phyloP scores from a whole-genome alignment of 768 basidiomycete species.

The Pisolithus orientalis region DNA sequence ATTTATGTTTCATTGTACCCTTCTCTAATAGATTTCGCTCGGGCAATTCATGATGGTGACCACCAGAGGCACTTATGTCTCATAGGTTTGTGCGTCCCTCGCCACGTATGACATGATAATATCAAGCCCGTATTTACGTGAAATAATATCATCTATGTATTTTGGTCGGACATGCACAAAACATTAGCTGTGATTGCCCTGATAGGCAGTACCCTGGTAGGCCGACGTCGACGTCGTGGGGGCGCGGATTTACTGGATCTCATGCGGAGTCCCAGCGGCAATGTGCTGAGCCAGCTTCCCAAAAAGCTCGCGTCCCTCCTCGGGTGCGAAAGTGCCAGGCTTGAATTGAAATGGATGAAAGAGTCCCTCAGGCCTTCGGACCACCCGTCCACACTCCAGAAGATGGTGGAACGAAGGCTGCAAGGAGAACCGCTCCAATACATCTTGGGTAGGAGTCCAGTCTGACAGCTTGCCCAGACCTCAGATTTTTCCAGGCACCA shows the following conservation, averaged over 20 bases:
- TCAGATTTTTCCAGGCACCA: slow-evolving; percentile 42
- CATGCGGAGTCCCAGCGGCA: slow-evolving; percentile 1
- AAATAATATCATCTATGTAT: background rate
- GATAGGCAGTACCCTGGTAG: background rate
- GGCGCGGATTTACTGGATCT: background rate
- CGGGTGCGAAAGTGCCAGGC: slow-evolving; percentile 29
- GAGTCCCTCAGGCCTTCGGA: slow-evolving; percentile 19
- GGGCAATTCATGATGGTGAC: background rate
- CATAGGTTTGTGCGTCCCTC: slow-evolving; percentile 2
- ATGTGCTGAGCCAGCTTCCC: slow-evolving; percentile 13
- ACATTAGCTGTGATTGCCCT: background rate
- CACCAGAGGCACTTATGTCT: slow-evolving; percentile 5
- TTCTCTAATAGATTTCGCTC: background rate
- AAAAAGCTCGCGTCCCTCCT: slow-evolving; percentile 28
- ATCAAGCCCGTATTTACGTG: background rate
- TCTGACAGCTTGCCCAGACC: background rate
- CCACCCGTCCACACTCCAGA: slow-evolving; percentile 24
- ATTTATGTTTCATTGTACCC: background rate
- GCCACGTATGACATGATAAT: slow-evolving; percentile 2
- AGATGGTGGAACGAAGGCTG: slow-evolving; percentile 54
- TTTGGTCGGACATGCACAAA: background rate
- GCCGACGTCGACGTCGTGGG: background rate
- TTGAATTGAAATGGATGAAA: slow-evolving; percentile 47
- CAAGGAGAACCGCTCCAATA: slow-evolving; percentile 83
- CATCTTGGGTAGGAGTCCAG: slow-evolving; percentile 58